Evolutionary conservation across 2,329 filamentous ascomycete genomes (phyloP).

Genomic region (Penicillium palitans): DNA sequence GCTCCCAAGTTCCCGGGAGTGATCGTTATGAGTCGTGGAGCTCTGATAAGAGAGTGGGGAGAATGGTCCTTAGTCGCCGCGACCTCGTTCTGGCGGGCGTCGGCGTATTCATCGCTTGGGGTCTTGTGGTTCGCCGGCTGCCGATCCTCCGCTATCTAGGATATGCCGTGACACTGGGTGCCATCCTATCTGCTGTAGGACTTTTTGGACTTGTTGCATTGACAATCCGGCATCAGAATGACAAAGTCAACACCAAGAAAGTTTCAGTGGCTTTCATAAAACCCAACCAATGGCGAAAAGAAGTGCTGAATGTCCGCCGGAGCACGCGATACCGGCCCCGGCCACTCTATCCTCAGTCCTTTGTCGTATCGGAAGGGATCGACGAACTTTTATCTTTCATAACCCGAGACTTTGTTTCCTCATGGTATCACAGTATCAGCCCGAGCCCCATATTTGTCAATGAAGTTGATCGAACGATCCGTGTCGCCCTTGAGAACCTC

Average conservation of each 20-base stretch:
- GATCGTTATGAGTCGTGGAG: conserved; percentile 38
- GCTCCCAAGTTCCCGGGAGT: conserved; percentile 20
- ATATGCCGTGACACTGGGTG: conserved; percentile 76
- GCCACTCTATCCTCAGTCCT: conserved; percentile 73
- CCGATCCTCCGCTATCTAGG: conserved; percentile 80
- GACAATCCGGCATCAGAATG: conserved; percentile 48
- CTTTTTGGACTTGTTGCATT: conserved; percentile 62
- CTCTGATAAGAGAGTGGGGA: conserved; percentile 48
- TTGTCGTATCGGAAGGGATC: conserved; percentile 74
- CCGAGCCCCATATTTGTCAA: conserved; percentile 75
- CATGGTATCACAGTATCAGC: conserved; percentile 89
- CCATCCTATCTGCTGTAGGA: conserved; percentile 54
- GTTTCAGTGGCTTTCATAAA: conserved; percentile 59
- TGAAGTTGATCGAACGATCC: conserved; percentile 79
- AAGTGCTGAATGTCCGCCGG: conserved; percentile 65
- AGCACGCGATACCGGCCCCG: conserved; percentile 67
- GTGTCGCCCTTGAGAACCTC: conserved; percentile 69
- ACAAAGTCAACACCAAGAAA: conserved; percentile 45
- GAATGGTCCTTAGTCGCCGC: conserved; percentile 50
- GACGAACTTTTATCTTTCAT: conserved; percentile 77
- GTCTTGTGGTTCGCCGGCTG: conserved; percentile 77
- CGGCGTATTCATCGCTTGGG: conserved; percentile 73
- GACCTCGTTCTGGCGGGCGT: conserved; percentile 46
- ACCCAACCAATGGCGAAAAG: conserved; percentile 65
- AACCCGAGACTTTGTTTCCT: conserved; percentile 77